Conservation (phyloP, 345 rosid species). For the Citrus inodora region DNA sequence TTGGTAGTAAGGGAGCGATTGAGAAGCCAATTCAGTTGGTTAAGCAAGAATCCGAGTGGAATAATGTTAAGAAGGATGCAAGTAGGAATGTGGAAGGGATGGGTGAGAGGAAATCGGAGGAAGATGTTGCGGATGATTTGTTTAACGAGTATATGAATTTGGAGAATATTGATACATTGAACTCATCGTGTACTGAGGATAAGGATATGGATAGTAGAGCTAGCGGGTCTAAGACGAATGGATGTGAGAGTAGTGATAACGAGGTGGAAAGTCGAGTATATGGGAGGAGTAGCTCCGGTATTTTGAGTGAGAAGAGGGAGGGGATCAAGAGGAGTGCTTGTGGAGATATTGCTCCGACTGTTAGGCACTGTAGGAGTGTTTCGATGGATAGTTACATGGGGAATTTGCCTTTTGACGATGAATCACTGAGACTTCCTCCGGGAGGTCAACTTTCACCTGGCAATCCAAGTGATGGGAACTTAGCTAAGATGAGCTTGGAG, state of each 20-base stretch:
- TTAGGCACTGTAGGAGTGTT: conserved; percentile 58
- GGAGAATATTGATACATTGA: conserved; percentile 58
- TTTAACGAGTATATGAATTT: conserved; percentile 63
- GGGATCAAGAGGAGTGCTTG: conserved; percentile 58
- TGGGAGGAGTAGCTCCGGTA: conserved; percentile 27
- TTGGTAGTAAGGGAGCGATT: conserved; percentile 7
- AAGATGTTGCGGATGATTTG: conserved; percentile 58
- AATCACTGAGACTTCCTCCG: conserved; percentile 25
- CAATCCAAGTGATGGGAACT: conserved; percentile 45
- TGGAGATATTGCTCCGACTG: conserved; percentile 50
- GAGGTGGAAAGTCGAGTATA: conserved; percentile 67
- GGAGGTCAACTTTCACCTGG: conserved; percentile 34
- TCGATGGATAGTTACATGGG: conserved; percentile 81
- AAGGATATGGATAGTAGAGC: conserved; percentile 60
- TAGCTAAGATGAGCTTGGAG: conserved; percentile 33
- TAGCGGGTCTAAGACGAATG: conserved; percentile 56
- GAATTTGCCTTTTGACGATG: conserved; percentile 46
- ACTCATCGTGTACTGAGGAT: conserved; percentile 65
- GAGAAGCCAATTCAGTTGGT: conserved; percentile 31
- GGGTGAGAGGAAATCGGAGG: conserved; percentile 44
- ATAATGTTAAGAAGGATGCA: conserved; percentile 8
- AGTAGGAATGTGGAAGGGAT: conserved; percentile 34
- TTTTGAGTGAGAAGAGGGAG: conserved; percentile 36
- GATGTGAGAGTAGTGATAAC: conserved; percentile 62
- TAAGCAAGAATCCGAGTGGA: conserved; percentile 34